phyloP scores from a whole-genome alignment of 306 rosid species.

The Lathyrus oleraceus region DNA sequence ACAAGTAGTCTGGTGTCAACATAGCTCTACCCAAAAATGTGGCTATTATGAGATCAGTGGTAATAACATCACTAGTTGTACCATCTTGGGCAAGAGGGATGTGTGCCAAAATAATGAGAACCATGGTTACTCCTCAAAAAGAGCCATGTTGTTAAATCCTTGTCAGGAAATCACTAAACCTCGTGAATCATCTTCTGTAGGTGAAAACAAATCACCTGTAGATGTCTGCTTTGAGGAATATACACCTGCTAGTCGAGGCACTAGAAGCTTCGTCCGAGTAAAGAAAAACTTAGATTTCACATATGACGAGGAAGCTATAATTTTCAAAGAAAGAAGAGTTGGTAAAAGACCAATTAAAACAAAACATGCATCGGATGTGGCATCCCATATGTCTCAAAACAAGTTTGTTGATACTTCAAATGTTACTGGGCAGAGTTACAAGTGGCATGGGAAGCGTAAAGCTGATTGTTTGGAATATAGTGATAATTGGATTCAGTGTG shows the following conservation, averaged over 20 bases:
- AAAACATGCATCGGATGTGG: slow-evolving; percentile 41
- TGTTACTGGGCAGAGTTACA: slow-evolving; percentile 41
- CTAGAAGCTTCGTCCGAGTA: slow-evolving; percentile 57
- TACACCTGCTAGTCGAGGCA: slow-evolving; percentile 43
- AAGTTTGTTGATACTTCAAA: slow-evolving; percentile 42
- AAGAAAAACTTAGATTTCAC: slow-evolving; percentile 55
- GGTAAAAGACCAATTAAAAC: slow-evolving; percentile 39
- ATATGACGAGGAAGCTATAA: slow-evolving; percentile 49
- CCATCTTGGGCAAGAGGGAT: slow-evolving; percentile 51
- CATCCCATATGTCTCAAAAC: slow-evolving; percentile 35
- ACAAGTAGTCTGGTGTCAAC: slow-evolving; percentile 67
- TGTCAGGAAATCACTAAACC: slow-evolving; percentile 39
- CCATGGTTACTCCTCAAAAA: slow-evolving; percentile 53
- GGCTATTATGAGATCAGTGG: slow-evolving; percentile 84
- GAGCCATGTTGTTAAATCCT: slow-evolving; percentile 51
- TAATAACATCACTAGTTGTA: slow-evolving; percentile 33
- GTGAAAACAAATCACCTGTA: slow-evolving; percentile 49
- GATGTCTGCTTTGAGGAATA: slow-evolving; percentile 48
- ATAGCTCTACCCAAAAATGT: slow-evolving; percentile 69
- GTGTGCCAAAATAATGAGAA: slow-evolving; percentile 42
- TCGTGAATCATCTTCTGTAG: slow-evolving; percentile 43
- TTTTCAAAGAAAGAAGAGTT: slow-evolving; percentile 39
- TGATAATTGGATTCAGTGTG: slow-evolving; percentile 95
- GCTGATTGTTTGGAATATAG: slow-evolving; percentile 43
- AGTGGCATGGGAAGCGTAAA: slow-evolving; percentile 35